Conservation (phyloP, 768 basidiomycete genomes). For the Leccinum pellstonianum region DNA sequence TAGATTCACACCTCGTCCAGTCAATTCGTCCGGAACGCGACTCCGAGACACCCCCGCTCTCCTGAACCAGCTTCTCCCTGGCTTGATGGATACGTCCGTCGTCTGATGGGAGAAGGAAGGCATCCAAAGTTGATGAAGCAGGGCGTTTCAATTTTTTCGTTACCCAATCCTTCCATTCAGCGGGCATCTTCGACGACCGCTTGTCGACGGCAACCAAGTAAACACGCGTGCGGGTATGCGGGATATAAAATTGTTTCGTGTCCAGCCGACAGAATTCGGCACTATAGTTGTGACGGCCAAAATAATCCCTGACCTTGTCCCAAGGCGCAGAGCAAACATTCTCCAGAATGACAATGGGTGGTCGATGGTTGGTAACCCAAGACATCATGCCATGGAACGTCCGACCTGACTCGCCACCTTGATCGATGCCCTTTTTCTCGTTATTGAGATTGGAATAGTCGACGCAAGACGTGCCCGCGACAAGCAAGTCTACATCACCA, state of each 20-base stretch:
- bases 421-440: conserved; percentile 86
- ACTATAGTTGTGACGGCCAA: conserved; percentile 72
- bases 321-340: conserved; percentile 94
- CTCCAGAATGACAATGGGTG: conserved; percentile 90
- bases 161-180: conserved; percentile 65
- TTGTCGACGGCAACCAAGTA: conserved; percentile 82
- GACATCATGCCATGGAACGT: conserved; percentile 95
- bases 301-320: conserved; percentile 71
- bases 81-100: conserved; percentile 91
- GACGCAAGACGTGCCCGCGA: conserved; percentile 95
- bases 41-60: conserved; percentile 57
- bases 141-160: conserved; percentile 68
- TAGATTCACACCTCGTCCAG: conserved; percentile 90
- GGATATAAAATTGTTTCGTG: conserved; percentile 89
- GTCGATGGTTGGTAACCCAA: conserved; percentile 85
- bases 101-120: conserved; percentile 87
- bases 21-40: conserved; percentile 74
- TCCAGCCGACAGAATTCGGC: conserved; percentile 71
- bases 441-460: conserved; percentile 97
- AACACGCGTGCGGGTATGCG: conserved; percentile 90
- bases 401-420: conserved; percentile 87
- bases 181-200: conserved; percentile 56
- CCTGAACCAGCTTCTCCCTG: conserved; percentile 76
- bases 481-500: conserved; percentile 84
- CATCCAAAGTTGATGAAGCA: conserved; percentile 86